Conservation (phyloP, 2,329 filamentous ascomycete genomes). For the Aureobasidium mangrovei region DNA sequence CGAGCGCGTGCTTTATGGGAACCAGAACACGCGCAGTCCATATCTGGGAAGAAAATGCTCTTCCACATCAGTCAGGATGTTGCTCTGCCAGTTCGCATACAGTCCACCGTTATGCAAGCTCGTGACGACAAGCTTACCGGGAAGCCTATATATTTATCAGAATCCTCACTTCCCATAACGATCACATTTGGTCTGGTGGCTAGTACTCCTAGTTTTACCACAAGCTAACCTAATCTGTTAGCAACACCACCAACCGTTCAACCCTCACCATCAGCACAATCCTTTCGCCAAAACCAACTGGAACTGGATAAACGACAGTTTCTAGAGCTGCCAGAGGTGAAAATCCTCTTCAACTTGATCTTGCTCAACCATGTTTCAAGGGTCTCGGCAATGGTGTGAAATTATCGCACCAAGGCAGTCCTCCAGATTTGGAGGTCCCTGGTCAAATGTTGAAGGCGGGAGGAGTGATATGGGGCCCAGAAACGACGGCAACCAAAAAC, state of each 20-base stretch:
- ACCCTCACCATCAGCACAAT: background rate
- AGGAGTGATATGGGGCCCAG: background rate
- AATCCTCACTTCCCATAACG: background rate
- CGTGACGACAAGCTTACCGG: too few species aligned
- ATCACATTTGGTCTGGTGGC: background rate
- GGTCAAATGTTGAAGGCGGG: slow-evolving; percentile 2
- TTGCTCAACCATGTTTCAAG: background rate
- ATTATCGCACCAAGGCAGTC: too few species aligned
- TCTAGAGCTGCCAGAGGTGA: background rate
- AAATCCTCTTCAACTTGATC: slow-evolving; percentile 1
- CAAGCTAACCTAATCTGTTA: background rate
- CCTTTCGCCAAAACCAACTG: background rate
- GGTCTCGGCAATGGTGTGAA: background rate
- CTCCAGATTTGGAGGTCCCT: background rate
- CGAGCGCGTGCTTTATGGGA: too few species aligned
- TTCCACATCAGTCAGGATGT: too few species aligned
- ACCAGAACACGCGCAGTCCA: too few species aligned
- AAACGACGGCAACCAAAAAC: background rate
- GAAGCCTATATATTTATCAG: background rate
- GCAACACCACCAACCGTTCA: background rate
- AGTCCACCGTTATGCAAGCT: too few species aligned
- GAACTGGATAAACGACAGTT: background rate
- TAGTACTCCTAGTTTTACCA: background rate
- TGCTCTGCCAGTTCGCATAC: too few species aligned
- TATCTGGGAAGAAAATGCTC: too few species aligned